Evolutionary conservation across 1,284 basidiomycete species (phyloP).

Genomic region (Inonotus hispidus): DNA sequence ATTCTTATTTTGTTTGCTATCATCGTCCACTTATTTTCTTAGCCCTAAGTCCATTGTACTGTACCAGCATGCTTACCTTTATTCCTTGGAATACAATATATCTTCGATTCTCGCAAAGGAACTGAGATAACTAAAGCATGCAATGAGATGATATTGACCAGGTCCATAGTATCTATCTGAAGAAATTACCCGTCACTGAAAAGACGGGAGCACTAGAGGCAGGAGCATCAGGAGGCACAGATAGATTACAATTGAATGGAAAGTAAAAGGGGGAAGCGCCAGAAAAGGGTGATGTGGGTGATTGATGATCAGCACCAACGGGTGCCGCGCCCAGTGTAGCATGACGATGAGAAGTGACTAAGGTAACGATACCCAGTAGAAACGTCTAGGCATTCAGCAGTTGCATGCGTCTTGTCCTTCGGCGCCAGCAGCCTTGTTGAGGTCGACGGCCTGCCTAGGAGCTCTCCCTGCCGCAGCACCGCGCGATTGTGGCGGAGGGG

Average conservation of each 20-base stretch:
- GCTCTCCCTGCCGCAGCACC: conserved; percentile 43
- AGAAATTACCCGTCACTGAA: not conserved
- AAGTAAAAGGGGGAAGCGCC: not conserved
- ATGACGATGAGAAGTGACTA: conserved; percentile 1
- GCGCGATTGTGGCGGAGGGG: conserved; percentile 55
- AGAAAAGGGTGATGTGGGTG: not conserved
- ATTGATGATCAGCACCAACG: not conserved
- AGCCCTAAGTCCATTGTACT: not conserved
- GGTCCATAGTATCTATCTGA: conserved; percentile 4
- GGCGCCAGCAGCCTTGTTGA: conserved; percentile 55
- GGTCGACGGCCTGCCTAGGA: conserved; percentile 59
- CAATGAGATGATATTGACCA: not conserved
- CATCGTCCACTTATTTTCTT: not conserved
- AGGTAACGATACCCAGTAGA: not conserved
- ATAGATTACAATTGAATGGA: conserved; percentile 11
- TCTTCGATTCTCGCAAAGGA: not conserved
- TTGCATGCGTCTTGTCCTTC: conserved; percentile 66
- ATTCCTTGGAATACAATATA: not conserved
- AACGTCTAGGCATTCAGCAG: conserved; percentile 43
- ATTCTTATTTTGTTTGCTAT: not conserved
- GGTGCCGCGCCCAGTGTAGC: not conserved
- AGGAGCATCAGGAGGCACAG: not conserved
- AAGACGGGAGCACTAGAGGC: not conserved
- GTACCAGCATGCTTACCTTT: not conserved
- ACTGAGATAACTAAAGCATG: not conserved